Conservation (phyloP, 305 asterid species). For the Fraxinus angustifolia region DNA sequence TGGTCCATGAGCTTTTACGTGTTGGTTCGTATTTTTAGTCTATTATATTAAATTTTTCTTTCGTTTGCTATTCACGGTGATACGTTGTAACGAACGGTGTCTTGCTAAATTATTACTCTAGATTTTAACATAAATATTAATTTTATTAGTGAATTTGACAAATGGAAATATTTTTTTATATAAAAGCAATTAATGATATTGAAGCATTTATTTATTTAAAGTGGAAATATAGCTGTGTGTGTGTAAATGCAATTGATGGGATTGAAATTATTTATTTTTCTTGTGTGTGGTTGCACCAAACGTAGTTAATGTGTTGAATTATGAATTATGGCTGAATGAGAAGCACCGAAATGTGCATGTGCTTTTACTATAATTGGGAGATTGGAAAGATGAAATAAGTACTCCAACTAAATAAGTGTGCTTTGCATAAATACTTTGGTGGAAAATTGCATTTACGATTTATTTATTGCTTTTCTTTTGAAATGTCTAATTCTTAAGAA, state of each 20-base stretch:
- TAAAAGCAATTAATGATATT: background rate
- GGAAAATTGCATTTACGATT: background rate
- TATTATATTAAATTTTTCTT: background rate
- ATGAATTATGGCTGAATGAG: background rate
- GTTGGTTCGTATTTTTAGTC: background rate
- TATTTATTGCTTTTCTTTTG: background rate
- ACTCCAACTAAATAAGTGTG: conserved; percentile 31
- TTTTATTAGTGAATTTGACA: background rate
- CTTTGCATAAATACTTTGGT: conserved; percentile 20
- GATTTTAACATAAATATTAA: background rate
- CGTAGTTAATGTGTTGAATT: background rate
- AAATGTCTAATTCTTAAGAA: background rate
- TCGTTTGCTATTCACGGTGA: background rate
- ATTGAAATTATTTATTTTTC: background rate
- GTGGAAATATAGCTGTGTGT: background rate
- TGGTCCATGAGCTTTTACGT: no score
- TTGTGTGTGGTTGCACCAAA: conserved; percentile 3
- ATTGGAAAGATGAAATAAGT: conserved; percentile 28
- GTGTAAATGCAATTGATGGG: background rate
- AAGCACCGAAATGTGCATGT: conserved; percentile 18
- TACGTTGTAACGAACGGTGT: background rate
- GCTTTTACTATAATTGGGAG: conserved; percentile 7
- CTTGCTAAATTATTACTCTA: background rate
- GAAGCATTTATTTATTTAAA: background rate
- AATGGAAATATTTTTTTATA: background rate